phyloP scores from a whole-genome alignment of 306 rosid genomes.

The Lathyrus aphaca region DNA sequence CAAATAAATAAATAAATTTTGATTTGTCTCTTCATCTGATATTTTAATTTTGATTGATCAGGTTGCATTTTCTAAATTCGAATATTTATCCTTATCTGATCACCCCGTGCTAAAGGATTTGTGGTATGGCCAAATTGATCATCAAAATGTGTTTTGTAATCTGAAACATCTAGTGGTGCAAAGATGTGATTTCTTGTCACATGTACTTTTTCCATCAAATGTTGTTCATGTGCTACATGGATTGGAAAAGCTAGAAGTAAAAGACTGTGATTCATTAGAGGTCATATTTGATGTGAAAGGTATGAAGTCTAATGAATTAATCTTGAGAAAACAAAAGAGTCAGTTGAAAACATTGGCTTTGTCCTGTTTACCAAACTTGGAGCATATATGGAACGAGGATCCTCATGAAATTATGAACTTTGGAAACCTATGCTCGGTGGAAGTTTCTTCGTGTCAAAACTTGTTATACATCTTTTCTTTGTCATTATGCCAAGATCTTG shows the following conservation, averaged over 20 bases:
- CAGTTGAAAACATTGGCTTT: neutral
- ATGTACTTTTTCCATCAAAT: conserved; percentile 22
- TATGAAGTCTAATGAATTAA: neutral
- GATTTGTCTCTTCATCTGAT: neutral
- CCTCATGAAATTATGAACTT: conserved; percentile 1
- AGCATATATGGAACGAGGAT: neutral
- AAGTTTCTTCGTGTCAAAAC: neutral
- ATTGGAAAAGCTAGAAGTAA: conserved; percentile 3
- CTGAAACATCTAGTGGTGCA: conserved; percentile 7
- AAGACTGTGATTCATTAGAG: conserved; percentile 13
- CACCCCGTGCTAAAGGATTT: neutral
- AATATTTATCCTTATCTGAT: neutral
- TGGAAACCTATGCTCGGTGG: neutral
- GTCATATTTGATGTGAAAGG: neutral
- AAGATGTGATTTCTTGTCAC: conserved; percentile 16
- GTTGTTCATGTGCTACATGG: neutral
- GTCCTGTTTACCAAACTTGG: neutral
- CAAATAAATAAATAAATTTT: neutral
- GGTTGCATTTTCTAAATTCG: neutral
- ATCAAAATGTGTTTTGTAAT: neutral
- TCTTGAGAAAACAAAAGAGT: neutral
- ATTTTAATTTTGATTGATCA: neutral
- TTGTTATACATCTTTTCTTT: neutral
- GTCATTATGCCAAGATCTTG: neutral
- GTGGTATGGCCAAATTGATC: neutral